Evolutionary conservation across 139 green algal genomes (phyloP).

Genomic region (Gonium pectorale): DNA sequence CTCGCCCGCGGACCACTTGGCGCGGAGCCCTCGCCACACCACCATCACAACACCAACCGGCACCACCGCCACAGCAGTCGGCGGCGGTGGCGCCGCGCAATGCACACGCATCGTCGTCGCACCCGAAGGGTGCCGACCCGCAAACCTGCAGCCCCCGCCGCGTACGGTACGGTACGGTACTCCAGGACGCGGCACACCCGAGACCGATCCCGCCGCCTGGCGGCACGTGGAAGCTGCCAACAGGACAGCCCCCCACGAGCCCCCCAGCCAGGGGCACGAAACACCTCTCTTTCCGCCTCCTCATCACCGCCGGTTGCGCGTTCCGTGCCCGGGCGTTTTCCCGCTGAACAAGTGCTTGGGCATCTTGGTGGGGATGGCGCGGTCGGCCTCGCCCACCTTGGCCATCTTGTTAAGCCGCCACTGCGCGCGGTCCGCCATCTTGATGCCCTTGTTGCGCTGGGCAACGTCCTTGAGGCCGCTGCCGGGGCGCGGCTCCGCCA

Average conservation of each 20-base stretch:
- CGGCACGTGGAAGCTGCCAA: too few species aligned
- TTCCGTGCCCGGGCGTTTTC: conserved; percentile 57
- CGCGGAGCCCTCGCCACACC: too few species aligned
- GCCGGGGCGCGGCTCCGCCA: conserved; percentile 62
- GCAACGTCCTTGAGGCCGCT: conserved; percentile 85
- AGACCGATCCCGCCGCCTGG: too few species aligned
- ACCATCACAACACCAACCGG: too few species aligned
- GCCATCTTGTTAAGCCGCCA: conserved; percentile 78
- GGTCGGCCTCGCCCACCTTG: conserved; percentile 78
- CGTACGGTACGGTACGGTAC: too few species aligned
- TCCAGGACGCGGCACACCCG: too few species aligned
- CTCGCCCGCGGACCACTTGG: too few species aligned
- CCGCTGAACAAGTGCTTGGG: conserved; percentile 98
- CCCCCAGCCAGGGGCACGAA: neutral
- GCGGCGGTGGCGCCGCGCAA: too few species aligned
- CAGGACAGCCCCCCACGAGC: neutral
- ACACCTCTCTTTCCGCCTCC: neutral
- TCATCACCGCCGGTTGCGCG: conserved; percentile 18
- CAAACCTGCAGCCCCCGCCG: neutral
- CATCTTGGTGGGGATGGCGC: conserved; percentile 88
- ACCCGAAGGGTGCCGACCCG: too few species aligned
- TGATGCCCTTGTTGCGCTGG: conserved; percentile 90
- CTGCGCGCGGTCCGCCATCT: conserved; percentile 90
- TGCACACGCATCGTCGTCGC: too few species aligned
- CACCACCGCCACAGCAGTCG: too few species aligned